Percentiles rank a stretch among this genome's conserved stretches.
Conservation (phyloP, 163 green algal genomes). For the Prototheca cutis region DNA sequence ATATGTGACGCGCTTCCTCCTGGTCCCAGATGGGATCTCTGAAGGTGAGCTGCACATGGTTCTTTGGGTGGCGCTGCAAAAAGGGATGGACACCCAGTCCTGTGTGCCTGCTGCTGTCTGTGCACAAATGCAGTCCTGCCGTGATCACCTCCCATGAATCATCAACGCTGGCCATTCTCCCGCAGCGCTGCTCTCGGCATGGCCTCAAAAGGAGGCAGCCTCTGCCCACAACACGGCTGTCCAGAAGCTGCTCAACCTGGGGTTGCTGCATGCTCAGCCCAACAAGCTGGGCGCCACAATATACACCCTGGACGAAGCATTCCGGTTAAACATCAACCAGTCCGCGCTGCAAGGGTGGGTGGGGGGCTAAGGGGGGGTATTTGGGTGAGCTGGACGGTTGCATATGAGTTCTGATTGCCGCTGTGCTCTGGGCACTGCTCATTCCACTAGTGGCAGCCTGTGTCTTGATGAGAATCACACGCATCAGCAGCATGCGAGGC, state of each 20-base stretch:
- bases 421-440: background rate
- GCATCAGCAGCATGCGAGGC: too few relatives aligned
- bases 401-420: background rate
- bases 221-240: conserved; percentile 32
- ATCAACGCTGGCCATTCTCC: background rate
- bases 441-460: background rate
- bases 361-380: too few relatives aligned
- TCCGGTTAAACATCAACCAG: conserved; percentile 9
- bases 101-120: background rate
- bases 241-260: conserved; percentile 25
- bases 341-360: background rate
- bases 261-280: conserved; percentile 22
- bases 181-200: conserved; percentile 36
- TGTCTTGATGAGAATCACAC: background rate
- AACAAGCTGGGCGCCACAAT: background rate
- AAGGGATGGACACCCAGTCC: background rate
- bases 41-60: conserved; percentile 23
- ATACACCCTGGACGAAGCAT: conserved; percentile 15
- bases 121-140: background rate
- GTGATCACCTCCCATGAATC: background rate
- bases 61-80: background rate
- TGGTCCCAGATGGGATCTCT: conserved; percentile 38
- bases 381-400: background rate
- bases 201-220: conserved; percentile 9
- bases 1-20: conserved; percentile 73